Conservation (phyloP, 495 filamentous ascomycete species). For the Aspergillus cavernicola region DNA sequence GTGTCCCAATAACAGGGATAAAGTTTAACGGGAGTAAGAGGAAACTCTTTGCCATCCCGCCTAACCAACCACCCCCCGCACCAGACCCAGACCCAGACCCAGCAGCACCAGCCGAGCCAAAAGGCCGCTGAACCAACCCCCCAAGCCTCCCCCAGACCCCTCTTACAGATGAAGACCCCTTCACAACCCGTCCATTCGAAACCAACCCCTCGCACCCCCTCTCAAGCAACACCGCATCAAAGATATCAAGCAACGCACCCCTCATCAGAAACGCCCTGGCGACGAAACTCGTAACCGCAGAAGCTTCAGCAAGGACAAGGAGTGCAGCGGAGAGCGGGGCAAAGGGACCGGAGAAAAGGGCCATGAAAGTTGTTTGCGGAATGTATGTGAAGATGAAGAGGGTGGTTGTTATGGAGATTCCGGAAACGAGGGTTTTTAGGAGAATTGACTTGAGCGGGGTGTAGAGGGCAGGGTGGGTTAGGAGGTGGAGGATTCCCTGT, state of each 20-base stretch:
- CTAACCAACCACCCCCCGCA: slow-evolving; percentile 36
- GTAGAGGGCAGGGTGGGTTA: slow-evolving; percentile 44
- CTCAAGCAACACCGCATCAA: slow-evolving; percentile 73
- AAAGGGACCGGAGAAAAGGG: slow-evolving; percentile 79
- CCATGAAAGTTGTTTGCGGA: slow-evolving; percentile 75
- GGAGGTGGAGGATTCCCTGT: slow-evolving; percentile 76
- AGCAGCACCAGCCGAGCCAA: slow-evolving; percentile 54
- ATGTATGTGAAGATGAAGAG: slow-evolving; percentile 92
- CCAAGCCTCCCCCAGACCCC: slow-evolving; percentile 59
- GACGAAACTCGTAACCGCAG: slow-evolving; percentile 70
- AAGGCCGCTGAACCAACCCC: slow-evolving; percentile 62
- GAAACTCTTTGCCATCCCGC: slow-evolving; percentile 63
- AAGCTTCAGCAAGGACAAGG: slow-evolving; percentile 77
- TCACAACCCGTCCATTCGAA: slow-evolving; percentile 66
- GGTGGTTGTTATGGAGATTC: slow-evolving; percentile 62
- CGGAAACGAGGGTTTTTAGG: slow-evolving; percentile 64
- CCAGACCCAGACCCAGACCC: background rate
- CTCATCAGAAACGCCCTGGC: slow-evolving; percentile 73
- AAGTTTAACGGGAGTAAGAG: slow-evolving; percentile 87
- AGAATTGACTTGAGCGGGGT: slow-evolving; percentile 68
- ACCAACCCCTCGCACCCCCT: slow-evolving; percentile 57
- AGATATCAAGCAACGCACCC: slow-evolving; percentile 82
- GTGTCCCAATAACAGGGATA: slow-evolving; percentile 82
- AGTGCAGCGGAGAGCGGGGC: slow-evolving; percentile 67
- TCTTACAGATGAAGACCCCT: slow-evolving; percentile 40